Evolutionary conservation across 495 filamentous ascomycete species (phyloP).

Genomic region (Corynascus novoguineensis): DNA sequence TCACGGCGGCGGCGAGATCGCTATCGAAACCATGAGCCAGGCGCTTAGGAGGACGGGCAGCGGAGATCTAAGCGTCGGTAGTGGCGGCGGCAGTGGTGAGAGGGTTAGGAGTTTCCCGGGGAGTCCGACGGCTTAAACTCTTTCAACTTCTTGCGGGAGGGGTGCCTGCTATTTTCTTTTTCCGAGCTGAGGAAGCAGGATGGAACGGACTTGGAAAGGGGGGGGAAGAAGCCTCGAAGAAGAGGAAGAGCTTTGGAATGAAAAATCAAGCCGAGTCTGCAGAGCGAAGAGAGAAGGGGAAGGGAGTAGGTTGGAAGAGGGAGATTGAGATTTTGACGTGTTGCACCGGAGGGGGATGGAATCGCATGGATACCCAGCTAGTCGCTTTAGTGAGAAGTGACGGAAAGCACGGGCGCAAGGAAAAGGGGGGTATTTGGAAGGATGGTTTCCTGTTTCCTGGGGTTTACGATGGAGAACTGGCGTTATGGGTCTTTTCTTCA

Average conservation of each 20-base stretch:
- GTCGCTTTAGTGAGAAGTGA: neutral
- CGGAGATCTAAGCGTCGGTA: constrained; percentile 59
- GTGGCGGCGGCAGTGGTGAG: constrained; percentile 34
- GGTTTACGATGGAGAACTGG: neutral
- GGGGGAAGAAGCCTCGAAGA: no score
- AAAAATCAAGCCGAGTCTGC: no score
- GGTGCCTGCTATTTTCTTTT: neutral
- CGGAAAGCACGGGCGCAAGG: neutral
- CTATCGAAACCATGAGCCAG: constrained; percentile 87
- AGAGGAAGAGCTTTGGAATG: no score
- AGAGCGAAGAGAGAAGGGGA: no score
- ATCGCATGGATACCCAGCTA: constrained; percentile 10
- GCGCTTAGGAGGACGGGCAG: constrained; percentile 76
- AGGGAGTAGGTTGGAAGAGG: neutral
- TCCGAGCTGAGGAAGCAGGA: neutral
- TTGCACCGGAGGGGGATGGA: no score
- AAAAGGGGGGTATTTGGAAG: neutral
- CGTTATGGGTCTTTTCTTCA: neutral
- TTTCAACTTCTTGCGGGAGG: neutral
- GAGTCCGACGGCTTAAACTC: constrained; percentile 44
- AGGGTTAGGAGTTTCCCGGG: constrained; percentile 53
- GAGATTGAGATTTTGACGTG: neutral
- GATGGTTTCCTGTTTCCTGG: neutral
- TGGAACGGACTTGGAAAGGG: neutral
- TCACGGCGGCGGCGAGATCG: constrained; percentile 55